These are phyloP conservation scores for Botrytis squamosa DNA, from an alignment of 2,329 filamentous ascomycete species.

Conservation along the genomic window DNA sequence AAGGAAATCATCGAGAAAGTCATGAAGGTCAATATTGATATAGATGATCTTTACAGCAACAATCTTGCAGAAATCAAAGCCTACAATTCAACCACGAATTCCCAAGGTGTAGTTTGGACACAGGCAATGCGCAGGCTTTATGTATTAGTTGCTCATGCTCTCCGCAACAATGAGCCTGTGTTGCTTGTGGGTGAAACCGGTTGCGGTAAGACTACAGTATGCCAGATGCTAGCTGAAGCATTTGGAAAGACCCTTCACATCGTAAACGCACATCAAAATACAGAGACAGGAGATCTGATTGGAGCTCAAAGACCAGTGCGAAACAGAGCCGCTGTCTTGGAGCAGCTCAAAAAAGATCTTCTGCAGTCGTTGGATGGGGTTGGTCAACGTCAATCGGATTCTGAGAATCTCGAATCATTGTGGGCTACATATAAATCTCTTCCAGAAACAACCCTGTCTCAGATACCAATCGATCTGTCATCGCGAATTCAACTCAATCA, in stretches of 20 bases:
- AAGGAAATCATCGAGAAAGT: slow-evolving; percentile 85
- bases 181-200: slow-evolving; percentile 94
- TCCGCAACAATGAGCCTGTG: slow-evolving; percentile 89
- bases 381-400: slow-evolving; percentile 53
- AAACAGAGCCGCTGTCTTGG: slow-evolving; percentile 73
- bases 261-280: slow-evolving; percentile 97
- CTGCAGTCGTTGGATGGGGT: slow-evolving; percentile 43
- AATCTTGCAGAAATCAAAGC: slow-evolving; percentile 54
- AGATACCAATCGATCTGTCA: slow-evolving; percentile 36
- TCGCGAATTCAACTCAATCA: slow-evolving; percentile 47
- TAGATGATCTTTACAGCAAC: slow-evolving; percentile 69
- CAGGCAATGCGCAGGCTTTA: slow-evolving; percentile 90
- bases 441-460: slow-evolving; percentile 48
- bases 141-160: slow-evolving; percentile 80
- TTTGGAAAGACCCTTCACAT: slow-evolving; percentile 75
- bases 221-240: slow-evolving; percentile 84
- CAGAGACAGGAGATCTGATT: slow-evolving; percentile 95
- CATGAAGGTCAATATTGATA: slow-evolving; percentile 82
- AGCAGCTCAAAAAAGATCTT: slow-evolving; percentile 64
- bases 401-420: slow-evolving; percentile 58
- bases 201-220: slow-evolving; percentile 96
- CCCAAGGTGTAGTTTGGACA: slow-evolving; percentile 83
- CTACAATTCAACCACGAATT: slow-evolving; percentile 48
- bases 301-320: slow-evolving; percentile 90
- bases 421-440: slow-evolving; percentile 44